phyloP scores from a whole-genome alignment of 2,329 filamentous ascomycete species.

The Sporothrix dimorphospora region DNA sequence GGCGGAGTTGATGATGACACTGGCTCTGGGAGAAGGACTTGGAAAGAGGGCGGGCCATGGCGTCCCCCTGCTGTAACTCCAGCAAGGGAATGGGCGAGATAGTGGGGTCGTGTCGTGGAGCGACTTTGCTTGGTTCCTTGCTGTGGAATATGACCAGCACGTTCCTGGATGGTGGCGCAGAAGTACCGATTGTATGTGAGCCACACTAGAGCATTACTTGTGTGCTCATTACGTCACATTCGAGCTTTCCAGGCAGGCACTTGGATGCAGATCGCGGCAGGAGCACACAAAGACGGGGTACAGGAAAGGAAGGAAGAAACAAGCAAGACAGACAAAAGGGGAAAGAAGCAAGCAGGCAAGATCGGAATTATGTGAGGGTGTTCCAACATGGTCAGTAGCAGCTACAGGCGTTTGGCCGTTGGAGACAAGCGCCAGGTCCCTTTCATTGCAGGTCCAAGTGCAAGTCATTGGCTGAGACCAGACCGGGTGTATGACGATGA shows the following conservation, averaged over 20 bases:
- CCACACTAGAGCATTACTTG: background rate
- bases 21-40: conserved; percentile 4
- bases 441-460: background rate
- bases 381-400: background rate
- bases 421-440: conserved; percentile 2
- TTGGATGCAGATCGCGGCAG: conserved; percentile 20
- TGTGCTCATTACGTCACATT: conserved; percentile 23
- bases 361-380: background rate
- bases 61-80: background rate
- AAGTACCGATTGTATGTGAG: background rate
- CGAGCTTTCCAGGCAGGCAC: conserved; percentile 10
- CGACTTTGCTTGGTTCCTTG: conserved; percentile 2
- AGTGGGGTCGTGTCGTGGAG: conserved; percentile 8
- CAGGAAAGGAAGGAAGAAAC: background rate
- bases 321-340: background rate
- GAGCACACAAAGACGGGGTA: background rate
- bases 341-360: background rate
- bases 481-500: background rate
- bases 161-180: background rate
- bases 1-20: conserved; percentile 23
- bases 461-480: background rate
- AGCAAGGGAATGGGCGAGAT: conserved; percentile 8
- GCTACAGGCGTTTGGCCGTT: background rate
- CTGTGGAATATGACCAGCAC: conserved; percentile 6
- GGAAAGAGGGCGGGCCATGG: conserved; percentile 11